These are phyloP conservation scores for Hypoxylon sp. DNA, from an alignment of 2,329 filamentous ascomycete genomes.

Conservation along the genomic window DNA sequence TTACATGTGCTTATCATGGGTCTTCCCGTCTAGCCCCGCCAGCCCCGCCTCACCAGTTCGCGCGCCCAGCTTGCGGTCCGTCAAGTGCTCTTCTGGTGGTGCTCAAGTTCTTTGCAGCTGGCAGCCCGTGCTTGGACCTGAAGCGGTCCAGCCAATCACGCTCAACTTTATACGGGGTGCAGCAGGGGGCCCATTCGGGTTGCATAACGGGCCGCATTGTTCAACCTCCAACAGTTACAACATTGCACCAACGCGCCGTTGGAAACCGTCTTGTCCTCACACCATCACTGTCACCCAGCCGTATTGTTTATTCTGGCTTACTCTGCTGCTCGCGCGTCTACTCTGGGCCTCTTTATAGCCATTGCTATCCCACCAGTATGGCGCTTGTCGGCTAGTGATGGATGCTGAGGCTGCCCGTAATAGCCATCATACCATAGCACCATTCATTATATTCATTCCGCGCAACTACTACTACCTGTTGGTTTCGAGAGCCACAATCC, in stretches of 20 bases:
- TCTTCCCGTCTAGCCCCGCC: too few relatives aligned
- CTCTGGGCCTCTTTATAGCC: not conserved
- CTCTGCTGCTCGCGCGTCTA: not conserved
- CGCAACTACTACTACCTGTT: too few relatives aligned
- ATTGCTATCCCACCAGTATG: not conserved
- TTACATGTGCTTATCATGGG: not conserved
- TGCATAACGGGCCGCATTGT: not conserved
- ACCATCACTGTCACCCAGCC: not conserved
- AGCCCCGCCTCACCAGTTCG: too few relatives aligned
- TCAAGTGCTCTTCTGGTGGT: too few relatives aligned
- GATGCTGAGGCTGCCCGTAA: not conserved
- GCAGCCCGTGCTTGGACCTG: not conserved
- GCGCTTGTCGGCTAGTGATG: slow-evolving; percentile 9
- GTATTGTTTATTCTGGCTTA: not conserved
- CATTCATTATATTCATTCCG: not conserved
- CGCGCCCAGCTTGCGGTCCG: too few relatives aligned
- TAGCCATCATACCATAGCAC: too few relatives aligned
- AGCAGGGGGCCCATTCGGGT: not conserved
- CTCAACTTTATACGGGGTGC: not conserved
- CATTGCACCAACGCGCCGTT: not conserved
- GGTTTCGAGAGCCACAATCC: too few relatives aligned
- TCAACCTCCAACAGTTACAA: not conserved
- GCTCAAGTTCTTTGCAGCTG: not conserved
- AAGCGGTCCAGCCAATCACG: not conserved
- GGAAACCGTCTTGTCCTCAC: not conserved